phyloP scores from a whole-genome alignment of 2,329 filamentous ascomycete genomes.

The Xylariaceae sp. region DNA sequence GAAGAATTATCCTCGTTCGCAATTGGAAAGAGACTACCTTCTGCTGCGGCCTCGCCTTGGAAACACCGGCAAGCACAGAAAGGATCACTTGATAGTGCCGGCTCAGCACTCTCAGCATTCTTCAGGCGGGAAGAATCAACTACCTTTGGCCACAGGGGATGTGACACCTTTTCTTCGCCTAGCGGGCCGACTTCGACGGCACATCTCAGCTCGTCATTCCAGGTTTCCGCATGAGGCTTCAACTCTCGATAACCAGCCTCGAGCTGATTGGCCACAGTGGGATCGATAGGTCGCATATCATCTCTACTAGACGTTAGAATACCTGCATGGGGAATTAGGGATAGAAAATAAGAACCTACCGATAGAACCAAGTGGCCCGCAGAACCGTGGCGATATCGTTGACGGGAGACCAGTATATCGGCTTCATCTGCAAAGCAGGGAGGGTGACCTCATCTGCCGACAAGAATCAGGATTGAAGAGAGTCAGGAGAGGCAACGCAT shows the following conservation, averaged over 20 bases:
- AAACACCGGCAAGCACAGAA: conserved; percentile 60
- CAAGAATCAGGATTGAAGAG: not conserved
- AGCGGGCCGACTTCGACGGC: conserved; percentile 84
- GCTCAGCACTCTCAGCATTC: conserved; percentile 33
- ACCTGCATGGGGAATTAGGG: not conserved
- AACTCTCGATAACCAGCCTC: conserved; percentile 88
- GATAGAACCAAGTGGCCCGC: conserved; percentile 95
- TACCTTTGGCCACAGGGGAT: conserved; percentile 73
- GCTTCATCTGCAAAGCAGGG: conserved; percentile 82
- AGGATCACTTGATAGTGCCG: conserved; percentile 48
- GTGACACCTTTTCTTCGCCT: conserved; percentile 86
- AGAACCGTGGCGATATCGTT: conserved; percentile 81
- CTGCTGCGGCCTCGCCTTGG: conserved; percentile 53
- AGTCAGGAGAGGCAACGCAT: not conserved
- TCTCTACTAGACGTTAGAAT: conserved; percentile 45
- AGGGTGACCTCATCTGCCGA: conserved; percentile 68
- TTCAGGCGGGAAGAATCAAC: conserved; percentile 32
- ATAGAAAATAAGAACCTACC: conserved; percentile 34
- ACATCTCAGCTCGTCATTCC: conserved; percentile 85
- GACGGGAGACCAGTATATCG: conserved; percentile 95
- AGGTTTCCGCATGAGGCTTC: conserved; percentile 85
- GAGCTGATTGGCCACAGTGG: conserved; percentile 81
- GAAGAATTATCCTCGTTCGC: conserved; percentile 36
- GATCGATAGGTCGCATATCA: conserved; percentile 85
- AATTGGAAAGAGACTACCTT: conserved; percentile 38